Percentiles rank a stretch among this genome's conserved stretches.
These are phyloP conservation scores for Globisporangium uncinulatum DNA, from an alignment of 352 stramenopile species.

Conservation along the genomic window DNA sequence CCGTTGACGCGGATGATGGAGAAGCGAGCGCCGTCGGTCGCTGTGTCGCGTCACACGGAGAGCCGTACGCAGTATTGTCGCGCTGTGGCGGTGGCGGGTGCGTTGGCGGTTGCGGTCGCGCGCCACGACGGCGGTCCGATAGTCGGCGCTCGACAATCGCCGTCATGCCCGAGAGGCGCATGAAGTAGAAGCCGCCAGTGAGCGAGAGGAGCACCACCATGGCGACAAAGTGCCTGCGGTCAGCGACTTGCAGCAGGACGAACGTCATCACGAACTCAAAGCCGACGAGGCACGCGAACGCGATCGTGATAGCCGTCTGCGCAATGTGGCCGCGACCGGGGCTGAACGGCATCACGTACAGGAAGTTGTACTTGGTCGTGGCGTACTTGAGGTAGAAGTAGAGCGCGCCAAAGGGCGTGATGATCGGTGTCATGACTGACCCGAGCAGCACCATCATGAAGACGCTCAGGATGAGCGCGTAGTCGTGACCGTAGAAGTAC, in stretches of 20 bases:
- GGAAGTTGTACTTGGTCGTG: conserved; percentile 78
- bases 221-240: conserved; percentile 41
- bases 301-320: conserved; percentile 53
- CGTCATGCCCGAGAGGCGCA: conserved; percentile 38
- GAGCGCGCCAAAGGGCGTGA: conserved; percentile 70
- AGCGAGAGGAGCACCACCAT: conserved; percentile 48
- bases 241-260: conserved; percentile 62
- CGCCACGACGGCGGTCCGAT: conserved; percentile 14
- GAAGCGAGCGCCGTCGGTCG: not conserved
- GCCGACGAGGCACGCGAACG: conserved; percentile 58
- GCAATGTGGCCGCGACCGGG: conserved; percentile 61
- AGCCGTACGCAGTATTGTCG: not conserved
- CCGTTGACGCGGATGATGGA: not conserved
- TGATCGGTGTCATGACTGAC: conserved; percentile 71
- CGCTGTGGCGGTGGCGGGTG: not conserved
- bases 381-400: conserved; percentile 79
- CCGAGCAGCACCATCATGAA: conserved; percentile 70
- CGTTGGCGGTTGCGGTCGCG: not conserved
- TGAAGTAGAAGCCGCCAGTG: conserved; percentile 45
- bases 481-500: conserved; percentile 75
- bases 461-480: conserved; percentile 71
- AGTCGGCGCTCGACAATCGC: conserved; percentile 31
- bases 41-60: not conserved
- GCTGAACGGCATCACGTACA: conserved; percentile 73
- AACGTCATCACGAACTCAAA: conserved; percentile 76